phyloP scores from a whole-genome alignment of 192 early-diverging fungal species.

The Entomortierella lignicola region DNA sequence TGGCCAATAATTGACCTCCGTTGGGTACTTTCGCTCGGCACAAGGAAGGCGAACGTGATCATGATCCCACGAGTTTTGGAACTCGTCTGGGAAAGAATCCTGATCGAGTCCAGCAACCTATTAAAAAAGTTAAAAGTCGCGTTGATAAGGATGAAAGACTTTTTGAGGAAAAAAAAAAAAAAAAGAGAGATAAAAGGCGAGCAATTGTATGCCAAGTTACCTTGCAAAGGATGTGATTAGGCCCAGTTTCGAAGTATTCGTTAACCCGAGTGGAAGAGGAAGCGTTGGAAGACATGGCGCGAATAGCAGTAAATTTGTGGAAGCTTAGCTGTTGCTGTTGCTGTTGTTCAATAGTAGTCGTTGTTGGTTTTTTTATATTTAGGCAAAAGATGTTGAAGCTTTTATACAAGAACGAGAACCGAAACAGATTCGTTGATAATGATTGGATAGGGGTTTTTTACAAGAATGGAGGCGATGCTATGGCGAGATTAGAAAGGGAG shows the following conservation, averaged over 20 bases:
- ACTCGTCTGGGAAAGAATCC: constrained; percentile 22
- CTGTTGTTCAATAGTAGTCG: neutral
- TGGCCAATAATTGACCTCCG: constrained; percentile 35
- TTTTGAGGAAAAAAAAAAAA: neutral
- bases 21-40: constrained; percentile 22
- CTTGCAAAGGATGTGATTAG: constrained; percentile 36
- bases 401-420: constrained; percentile 16
- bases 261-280: neutral
- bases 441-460: too few species aligned
- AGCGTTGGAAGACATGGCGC: neutral
- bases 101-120: constrained; percentile 41
- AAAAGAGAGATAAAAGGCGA: neutral
- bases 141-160: neutral
- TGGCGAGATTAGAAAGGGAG: constrained; percentile 19
- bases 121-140: neutral
- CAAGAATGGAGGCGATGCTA: neutral
- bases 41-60: constrained; percentile 46
- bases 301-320: neutral
- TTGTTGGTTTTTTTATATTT: neutral
- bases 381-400: neutral
- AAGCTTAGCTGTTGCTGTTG: neutral
- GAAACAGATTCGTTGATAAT: too few species aligned
- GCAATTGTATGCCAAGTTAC: constrained; percentile 12
- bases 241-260: constrained; percentile 43
- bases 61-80: constrained; percentile 36